Percentiles rank a stretch among this genome's conserved stretches.
Conservation (phyloP, 2,329 filamentous ascomycete genomes). For the Gnomoniopsis sp. region DNA sequence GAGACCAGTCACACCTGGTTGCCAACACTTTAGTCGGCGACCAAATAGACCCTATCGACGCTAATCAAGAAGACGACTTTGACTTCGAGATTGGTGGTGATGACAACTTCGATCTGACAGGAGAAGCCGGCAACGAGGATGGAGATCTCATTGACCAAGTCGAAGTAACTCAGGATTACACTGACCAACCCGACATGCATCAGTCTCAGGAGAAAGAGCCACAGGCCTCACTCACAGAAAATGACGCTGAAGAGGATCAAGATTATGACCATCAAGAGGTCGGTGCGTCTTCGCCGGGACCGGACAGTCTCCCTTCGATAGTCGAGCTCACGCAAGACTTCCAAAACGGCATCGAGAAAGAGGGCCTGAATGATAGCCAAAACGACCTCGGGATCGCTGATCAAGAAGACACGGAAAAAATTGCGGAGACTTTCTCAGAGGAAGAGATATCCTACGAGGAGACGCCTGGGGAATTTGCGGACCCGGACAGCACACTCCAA, state of each 20-base stretch:
- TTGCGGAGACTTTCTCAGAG: conserved; percentile 18
- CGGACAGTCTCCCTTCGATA: conserved; percentile 11
- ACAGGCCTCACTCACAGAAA: background rate
- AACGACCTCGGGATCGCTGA: background rate
- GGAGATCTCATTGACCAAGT: background rate
- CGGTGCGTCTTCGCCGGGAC: conserved; percentile 19
- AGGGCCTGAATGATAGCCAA: background rate
- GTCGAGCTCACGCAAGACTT: background rate
- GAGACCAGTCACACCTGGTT: conserved; percentile 7
- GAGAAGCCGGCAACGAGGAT: conserved; percentile 4
- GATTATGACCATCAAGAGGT: background rate
- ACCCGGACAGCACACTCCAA: conserved; percentile 21
- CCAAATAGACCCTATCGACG: conserved; percentile 16
- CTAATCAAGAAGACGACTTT: conserved; percentile 25
- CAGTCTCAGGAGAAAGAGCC: background rate
- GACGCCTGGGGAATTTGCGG: background rate
- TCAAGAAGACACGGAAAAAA: conserved; percentile 5
- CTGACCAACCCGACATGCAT: background rate
- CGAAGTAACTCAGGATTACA: background rate
- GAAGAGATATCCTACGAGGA: conserved; percentile 37
- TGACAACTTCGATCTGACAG: conserved; percentile 16
- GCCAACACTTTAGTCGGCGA: conserved; percentile 10
- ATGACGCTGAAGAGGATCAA: background rate
- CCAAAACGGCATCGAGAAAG: background rate
- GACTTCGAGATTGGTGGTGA: conserved; percentile 29